Base-by-base conservation (phyloP, 2,329 filamentous ascomycete species). In the Aureobasidium sp. region DNA sequence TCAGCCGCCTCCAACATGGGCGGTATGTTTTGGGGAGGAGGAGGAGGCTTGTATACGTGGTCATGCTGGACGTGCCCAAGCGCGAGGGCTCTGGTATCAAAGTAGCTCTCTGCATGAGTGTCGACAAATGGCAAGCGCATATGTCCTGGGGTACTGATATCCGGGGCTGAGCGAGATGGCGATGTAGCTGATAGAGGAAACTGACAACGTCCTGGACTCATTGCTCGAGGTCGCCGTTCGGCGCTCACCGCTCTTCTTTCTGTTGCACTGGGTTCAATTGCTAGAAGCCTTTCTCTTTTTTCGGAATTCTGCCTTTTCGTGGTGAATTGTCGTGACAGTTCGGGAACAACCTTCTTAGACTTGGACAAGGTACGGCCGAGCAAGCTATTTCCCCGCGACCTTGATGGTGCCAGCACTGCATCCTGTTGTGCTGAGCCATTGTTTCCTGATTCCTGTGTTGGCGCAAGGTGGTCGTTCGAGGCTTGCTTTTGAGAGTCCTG, bases 231-330 rank as follows among this genome's bases (percentile, higher is more conserved):
- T 57, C 74, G 72, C 65, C 77, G 78, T 69, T 84, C 88, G 51
- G 84, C 80, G 9, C 89, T 93, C 15, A 86, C 79, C 12, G 90
- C 85, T 70, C 91, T 84, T 67, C 89, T 84, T 74, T 91, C 89
- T 42, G 83, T 82, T 29, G 80, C 76, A 36, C 85, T 83, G 6
- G 84, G 82, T 52, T 86, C 79, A 45, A 85, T 80, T 48, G 89
- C 86, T 63, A 87, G 80, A 60, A 96, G 79, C 69, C 86, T 87
- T 68, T 89, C 85, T 67, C 91, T 83, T 65, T 84, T 82, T 75
- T 96, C 92, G 31, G 90, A 93, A 71, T 89, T 84, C 73, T 93
- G 90, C 68, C 91, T 84, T 74, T 87, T 88, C 75, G 95, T 91
- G 0, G 90, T 95, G 68, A 87, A 84, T 5, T 86, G 80, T 53